Base-by-base conservation (phyloP, 805 yeast species). In the Tetrapisispora phaffii region DNA sequence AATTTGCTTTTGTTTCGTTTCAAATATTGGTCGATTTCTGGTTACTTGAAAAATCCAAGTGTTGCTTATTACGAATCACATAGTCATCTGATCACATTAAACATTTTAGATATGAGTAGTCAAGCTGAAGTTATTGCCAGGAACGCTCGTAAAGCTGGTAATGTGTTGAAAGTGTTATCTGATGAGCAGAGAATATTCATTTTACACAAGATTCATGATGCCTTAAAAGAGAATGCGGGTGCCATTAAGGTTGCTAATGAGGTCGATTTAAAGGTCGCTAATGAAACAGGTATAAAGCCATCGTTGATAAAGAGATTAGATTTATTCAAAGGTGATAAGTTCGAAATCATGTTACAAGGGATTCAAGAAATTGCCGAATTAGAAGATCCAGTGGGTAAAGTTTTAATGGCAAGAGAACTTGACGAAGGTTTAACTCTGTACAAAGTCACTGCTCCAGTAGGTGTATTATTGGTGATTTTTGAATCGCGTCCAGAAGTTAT, bases 401-500 rank as follows among this genome's bases (percentile, higher is more conserved):
- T 84, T 50, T 83, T 93, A 2, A 70, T 93, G 55, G 88, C 94
- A 32, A 79, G 82, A 36, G 79, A 86, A 62, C 70, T 93, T 28
- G 99, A 93, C 61, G 95, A 87, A 44, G 94, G 86, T n/a, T 75
- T 93, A 51, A 82, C 79, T 42, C 69, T 93, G 48, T 83, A 79
- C 64, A 72, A 96, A 59, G 74, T 90, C 12, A 82, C 96, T 5
- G 85, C 96, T 23, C 98, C 99, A 13, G 88, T 93, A 5, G 99
- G 99, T 17, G 97, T 87, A 0, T 66, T 93, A 38, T 71, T 93
- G 49, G 88, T 93, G 39, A 94, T 93, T 45, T 93, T 93, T 63
- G 99, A 93, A 66, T 79, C 95, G 26, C 77, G 99, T 58, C 99
- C 99, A 33, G 99, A 93, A 63, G 98, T 93, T 10, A 93, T 93